These are phyloP conservation scores for Populus deltoides DNA, from an alignment of 345 rosid genomes.

Conservation along the genomic window DNA sequence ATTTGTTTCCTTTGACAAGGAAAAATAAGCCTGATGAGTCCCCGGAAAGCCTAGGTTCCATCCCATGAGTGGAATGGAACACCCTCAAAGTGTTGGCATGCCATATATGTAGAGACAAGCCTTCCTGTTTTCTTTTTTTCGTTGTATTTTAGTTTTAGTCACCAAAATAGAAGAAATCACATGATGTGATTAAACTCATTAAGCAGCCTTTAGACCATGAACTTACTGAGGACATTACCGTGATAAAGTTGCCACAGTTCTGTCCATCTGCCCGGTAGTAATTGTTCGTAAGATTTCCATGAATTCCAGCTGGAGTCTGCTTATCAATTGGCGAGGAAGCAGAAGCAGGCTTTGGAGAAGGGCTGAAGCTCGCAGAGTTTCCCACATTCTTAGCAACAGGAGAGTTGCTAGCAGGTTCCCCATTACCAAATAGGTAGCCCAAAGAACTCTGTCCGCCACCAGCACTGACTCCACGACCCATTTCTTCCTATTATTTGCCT, in stretches of 20 bases:
- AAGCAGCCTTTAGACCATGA: background rate
- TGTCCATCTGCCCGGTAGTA: constrained; percentile 32
- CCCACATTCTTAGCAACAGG: background rate
- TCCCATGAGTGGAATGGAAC: too few species aligned
- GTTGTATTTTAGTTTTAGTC: background rate
- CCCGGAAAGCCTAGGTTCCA: too few species aligned
- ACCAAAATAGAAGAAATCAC: too few species aligned
- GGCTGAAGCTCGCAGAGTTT: background rate
- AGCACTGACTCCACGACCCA: constrained; percentile 35
- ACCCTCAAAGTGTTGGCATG: too few species aligned
- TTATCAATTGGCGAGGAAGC: constrained; percentile 9
- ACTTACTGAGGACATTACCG: constrained; percentile 20
- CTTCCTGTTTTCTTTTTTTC: too few species aligned
- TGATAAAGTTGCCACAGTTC: constrained; percentile 32
- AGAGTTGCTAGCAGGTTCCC: constrained; percentile 2
- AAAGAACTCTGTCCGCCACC: constrained; percentile 36
- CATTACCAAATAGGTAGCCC: constrained; percentile 28
- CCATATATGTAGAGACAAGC: too few species aligned
- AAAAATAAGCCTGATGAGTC: too few species aligned
- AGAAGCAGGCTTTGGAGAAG: constrained; percentile 13
- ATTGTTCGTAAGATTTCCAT: constrained; percentile 20
- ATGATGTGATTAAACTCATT: too few species aligned
- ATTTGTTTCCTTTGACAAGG: too few species aligned
- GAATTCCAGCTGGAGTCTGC: constrained; percentile 24
- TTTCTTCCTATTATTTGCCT: background rate